Evolutionary conservation across 768 basidiomycete genomes (phyloP), one percentile per base, ranked within the genome.

Genomic region (Fistulinella prunicolor): DNA sequence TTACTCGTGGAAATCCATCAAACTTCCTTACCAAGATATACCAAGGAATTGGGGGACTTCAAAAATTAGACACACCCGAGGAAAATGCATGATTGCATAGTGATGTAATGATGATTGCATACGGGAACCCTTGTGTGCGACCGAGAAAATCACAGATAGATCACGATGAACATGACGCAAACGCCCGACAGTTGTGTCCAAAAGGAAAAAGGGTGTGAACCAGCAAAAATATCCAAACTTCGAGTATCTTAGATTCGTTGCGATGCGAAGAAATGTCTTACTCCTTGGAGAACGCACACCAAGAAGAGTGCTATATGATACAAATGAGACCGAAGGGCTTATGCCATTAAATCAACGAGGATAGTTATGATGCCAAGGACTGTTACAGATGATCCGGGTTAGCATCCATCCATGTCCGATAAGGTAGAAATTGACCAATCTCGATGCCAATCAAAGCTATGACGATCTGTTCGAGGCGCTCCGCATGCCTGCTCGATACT

Each of bases 341-440:
- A 77, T n/a, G 79, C 76, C 76, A 79, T 77, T 38, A 93, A 68
- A 70, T 94, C 92, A 28, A 95, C 90, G 38, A 93, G 73, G 60
- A 95, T 94, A 17, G 90, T 94, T 48, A 92, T 78, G 47, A 95
- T 90, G 30, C 93, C 93, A 38, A 95, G 81, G 34, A 93, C 89
- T 87, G 57, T 19, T 37, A 44, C 37, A 38, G 38, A 20, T 42
- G 16, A 46, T 29, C 39, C 29, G 45, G 38, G 19, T 56, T 26
- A 49, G 47, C 22, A 16, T 39, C 20, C 38, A 34, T 23, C 36
- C 9, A 28, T 22, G 9, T 22, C 17, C 12, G 21, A 12, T 44
- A 16, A 14, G 30, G 19, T n/a, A 28, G 23, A 19, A 28, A 70
- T 76, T 44, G 49, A 89, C 88, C 79, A 47, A 93, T 93, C 69